Conservation (phyloP, 2,329 filamentous ascomycete species). For the Aspergillus sclerotialis region DNA sequence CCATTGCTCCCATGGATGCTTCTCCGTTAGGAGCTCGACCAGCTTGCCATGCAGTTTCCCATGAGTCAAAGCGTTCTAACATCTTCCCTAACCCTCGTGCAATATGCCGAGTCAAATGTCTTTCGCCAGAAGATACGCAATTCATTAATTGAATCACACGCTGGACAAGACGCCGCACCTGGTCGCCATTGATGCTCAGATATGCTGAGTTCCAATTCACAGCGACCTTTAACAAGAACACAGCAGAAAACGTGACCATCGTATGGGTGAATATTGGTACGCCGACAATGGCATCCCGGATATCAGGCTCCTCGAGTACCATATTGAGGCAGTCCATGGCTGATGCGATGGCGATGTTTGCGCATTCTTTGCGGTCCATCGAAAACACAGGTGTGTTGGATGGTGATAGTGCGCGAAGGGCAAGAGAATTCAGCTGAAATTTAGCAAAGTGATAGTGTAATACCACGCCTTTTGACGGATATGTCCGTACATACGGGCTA, state of each 20-base stretch:
- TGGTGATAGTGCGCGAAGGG: conserved; percentile 35
- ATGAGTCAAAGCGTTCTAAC: conserved; percentile 35
- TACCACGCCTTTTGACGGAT: conserved; percentile 45
- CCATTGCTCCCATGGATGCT: conserved; percentile 7
- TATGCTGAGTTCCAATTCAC: conserved; percentile 38
- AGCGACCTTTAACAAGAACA: conserved; percentile 40
- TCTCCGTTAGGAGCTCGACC: conserved; percentile 1
- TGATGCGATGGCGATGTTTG: conserved; percentile 42
- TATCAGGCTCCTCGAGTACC: conserved; percentile 42
- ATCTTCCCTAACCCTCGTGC: conserved; percentile 36
- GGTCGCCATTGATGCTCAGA: conserved; percentile 31
- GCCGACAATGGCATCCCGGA: conserved; percentile 43
- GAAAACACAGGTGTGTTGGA: conserved; percentile 36
- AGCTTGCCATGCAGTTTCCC: conserved; percentile 28
- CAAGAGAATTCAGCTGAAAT: conserved; percentile 45
- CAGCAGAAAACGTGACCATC: conserved; percentile 41
- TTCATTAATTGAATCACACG: conserved; percentile 34
- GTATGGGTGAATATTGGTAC: conserved; percentile 41
- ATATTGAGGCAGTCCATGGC: conserved; percentile 42
- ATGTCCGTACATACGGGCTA: conserved; percentile 42
- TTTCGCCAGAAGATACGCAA: conserved; percentile 34
- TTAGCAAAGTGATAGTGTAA: conserved; percentile 49
- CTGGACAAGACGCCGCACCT: conserved; percentile 32
- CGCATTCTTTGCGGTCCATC: conserved; percentile 38
- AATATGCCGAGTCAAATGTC: conserved; percentile 36